Conservation (phyloP, 257 asterid species). For the Solanum arcanum region DNA sequence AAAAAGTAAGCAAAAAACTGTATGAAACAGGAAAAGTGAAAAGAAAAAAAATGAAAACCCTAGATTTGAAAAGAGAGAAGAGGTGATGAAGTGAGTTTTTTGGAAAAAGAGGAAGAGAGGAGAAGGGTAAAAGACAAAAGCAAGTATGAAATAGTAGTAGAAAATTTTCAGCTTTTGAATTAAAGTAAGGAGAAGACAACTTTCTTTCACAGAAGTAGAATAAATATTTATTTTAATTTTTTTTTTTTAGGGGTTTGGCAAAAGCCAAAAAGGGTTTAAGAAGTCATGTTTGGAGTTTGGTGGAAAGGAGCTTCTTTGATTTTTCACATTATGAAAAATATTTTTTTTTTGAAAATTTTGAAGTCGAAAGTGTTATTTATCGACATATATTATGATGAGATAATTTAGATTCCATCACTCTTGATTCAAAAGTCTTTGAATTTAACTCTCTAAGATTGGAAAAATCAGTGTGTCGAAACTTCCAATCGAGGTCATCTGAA, state of each 20-base stretch:
- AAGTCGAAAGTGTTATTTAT: background rate
- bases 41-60: slow-evolving; percentile 38
- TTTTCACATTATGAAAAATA: background rate
- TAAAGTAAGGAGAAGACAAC: slow-evolving; percentile 27
- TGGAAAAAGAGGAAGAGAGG: slow-evolving; percentile 23
- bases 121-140: slow-evolving; percentile 70
- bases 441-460: background rate
- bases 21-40: slow-evolving; percentile 2
- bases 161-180: slow-evolving; percentile 41
- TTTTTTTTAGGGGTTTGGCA: background rate
- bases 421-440: background rate
- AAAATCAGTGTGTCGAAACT: background rate
- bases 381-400: background rate
- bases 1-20: background rate
- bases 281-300: slow-evolving; percentile 4
- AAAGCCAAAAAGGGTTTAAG: background rate
- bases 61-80: slow-evolving; percentile 51
- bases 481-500: background rate
- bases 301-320: background rate
- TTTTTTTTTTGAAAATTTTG: too few relatives aligned
- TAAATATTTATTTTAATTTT: background rate
- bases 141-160: slow-evolving; percentile 23
- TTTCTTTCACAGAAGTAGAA: slow-evolving; percentile 11
- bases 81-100: slow-evolving; percentile 10
- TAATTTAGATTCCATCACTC: background rate